Evolutionary conservation across 2,329 filamentous ascomycete genomes (phyloP).

Genomic region (Leptographium procerum): DNA sequence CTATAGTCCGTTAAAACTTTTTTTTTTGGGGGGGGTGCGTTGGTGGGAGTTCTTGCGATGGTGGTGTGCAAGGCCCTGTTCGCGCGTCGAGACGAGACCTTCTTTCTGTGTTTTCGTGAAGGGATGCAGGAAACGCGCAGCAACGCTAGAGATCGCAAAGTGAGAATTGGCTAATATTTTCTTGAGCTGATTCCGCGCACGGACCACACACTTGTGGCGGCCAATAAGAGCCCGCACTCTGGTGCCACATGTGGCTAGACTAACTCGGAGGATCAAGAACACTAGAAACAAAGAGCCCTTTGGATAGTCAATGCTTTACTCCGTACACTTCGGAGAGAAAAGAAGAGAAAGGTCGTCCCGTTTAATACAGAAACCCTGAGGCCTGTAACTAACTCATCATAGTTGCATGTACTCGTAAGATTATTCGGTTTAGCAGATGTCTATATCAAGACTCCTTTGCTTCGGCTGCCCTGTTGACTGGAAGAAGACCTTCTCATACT

Average conservation of each 20-base stretch:
- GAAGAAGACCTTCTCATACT: too few species aligned
- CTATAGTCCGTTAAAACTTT: background rate
- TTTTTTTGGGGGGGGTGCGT: too few species aligned
- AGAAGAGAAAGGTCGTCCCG: too few species aligned
- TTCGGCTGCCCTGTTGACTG: too few species aligned
- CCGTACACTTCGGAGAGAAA: background rate
- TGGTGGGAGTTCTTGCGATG: background rate
- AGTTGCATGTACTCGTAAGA: too few species aligned
- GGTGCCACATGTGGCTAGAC: background rate
- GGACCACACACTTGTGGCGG: background rate
- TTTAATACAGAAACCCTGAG: too few species aligned
- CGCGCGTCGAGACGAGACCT: background rate
- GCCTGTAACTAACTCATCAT: too few species aligned
- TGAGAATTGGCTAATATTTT: conserved; percentile 8
- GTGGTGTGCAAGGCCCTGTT: background rate
- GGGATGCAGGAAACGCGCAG: conserved; percentile 10
- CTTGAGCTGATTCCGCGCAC: background rate
- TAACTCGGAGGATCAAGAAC: background rate
- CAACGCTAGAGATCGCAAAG: conserved; percentile 12
- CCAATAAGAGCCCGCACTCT: conserved; percentile 2
- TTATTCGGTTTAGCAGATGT: too few species aligned
- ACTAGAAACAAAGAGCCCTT: background rate
- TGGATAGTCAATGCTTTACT: background rate
- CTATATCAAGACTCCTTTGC: background rate
- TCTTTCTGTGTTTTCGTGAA: conserved; percentile 4